Conservation (phyloP, 768 basidiomycete genomes). For the Leucocoprinus leucothites region DNA sequence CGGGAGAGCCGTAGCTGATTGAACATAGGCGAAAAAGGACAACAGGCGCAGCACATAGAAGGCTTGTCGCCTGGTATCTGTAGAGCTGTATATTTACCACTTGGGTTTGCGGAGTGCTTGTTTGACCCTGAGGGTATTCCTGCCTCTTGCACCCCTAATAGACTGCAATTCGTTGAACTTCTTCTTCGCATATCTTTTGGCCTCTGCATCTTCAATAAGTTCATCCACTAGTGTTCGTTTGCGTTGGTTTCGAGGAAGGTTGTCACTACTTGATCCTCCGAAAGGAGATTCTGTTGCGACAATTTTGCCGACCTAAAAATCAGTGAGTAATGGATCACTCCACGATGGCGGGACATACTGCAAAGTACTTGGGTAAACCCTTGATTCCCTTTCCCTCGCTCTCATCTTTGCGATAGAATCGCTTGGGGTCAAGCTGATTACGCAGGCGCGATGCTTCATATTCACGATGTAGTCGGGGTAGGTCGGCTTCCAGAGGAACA, state of each 20-base stretch:
- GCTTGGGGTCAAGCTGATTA: conserved; percentile 89
- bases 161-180: conserved; percentile 81
- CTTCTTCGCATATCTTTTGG: conserved; percentile 84
- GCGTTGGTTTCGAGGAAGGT: conserved; percentile 63
- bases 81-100: conserved; percentile 43
- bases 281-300: conserved; percentile 70
- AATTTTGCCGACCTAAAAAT: conserved; percentile 72
- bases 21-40: too few species aligned
- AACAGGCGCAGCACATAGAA: too few species aligned
- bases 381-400: conserved; percentile 84
- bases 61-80: too few species aligned
- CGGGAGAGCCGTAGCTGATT: too few species aligned
- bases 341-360: conserved; percentile 46
- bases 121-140: conserved; percentile 65
- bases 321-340: conserved; percentile 6
- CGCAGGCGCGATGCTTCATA: conserved; percentile 83
- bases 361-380: conserved; percentile 85
- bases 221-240: conserved; percentile 88
- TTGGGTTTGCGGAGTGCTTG: conserved; percentile 61
- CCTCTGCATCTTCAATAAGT: conserved; percentile 83
- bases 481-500: conserved; percentile 74
- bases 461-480: conserved; percentile 78
- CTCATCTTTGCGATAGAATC: conserved; percentile 86
- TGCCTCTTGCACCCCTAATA: conserved; percentile 65
- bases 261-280: conserved; percentile 64